These are phyloP conservation scores for Sclerotinia glacialis DNA, from an alignment of 2,329 filamentous ascomycete genomes.

Conservation along the genomic window DNA sequence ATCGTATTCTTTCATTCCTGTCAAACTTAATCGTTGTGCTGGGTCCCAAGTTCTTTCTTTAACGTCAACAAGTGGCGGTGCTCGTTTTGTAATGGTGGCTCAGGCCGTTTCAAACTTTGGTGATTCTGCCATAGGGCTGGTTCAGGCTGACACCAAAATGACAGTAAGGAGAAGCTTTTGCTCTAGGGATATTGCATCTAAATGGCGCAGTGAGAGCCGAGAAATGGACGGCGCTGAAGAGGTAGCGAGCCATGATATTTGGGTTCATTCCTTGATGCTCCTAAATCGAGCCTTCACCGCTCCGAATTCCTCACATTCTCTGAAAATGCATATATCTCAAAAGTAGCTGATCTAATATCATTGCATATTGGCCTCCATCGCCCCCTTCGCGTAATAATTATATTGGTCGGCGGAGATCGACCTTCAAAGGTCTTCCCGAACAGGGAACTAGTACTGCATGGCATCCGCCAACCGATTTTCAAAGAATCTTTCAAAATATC, in stretches of 20 bases:
- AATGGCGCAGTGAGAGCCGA: neutral
- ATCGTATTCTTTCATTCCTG: conserved; percentile 4
- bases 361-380: neutral
- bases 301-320: neutral
- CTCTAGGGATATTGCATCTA: neutral
- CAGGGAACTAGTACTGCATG: neutral
- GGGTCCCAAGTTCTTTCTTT: conserved; percentile 3
- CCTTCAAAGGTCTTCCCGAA: neutral
- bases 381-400: neutral
- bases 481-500: neutral
- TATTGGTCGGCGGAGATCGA: neutral
- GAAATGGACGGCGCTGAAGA: neutral
- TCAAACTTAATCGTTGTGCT: neutral
- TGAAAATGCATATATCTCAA: neutral
- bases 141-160: neutral
- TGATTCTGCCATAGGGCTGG: conserved; percentile 6
- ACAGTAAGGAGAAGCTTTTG: neutral
- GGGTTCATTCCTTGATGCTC: neutral
- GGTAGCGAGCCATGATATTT: neutral
- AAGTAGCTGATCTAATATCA: neutral
- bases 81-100: conserved; percentile 18
- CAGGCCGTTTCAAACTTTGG: conserved; percentile 10
- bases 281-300: neutral
- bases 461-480: neutral
- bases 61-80: conserved; percentile 13